A percentile compares a stretch with the other conserved stretches of the same genome.
phyloP scores from a whole-genome alignment of 805 yeast genomes.

The Blastobotrys robertii region DNA sequence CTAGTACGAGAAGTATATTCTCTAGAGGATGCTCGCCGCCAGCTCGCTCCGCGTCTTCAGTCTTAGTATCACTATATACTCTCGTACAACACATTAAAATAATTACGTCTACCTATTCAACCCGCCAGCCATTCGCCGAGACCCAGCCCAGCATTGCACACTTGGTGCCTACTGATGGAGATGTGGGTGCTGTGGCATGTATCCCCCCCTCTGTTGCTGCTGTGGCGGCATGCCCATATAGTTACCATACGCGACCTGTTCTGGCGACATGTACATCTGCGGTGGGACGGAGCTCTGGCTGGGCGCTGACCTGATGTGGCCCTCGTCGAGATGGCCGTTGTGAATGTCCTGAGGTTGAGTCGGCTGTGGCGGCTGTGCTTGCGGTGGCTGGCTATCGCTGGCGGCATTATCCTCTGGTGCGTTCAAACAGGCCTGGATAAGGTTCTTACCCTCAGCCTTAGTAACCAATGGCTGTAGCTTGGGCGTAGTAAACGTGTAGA shows the following conservation, averaged over 20 bases:
- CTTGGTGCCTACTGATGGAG: conserved; percentile 6
- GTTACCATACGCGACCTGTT: conserved; percentile 47
- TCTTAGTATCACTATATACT: no score
- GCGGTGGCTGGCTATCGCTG: conserved; percentile 26
- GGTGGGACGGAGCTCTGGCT: conserved; percentile 35
- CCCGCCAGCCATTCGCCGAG: no score
- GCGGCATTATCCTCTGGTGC: conserved; percentile 76
- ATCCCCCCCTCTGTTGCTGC: conserved; percentile 18
- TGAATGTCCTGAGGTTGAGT: conserved; percentile 25
- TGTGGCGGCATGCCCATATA: conserved; percentile 34
- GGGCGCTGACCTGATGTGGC: conserved; percentile 27
- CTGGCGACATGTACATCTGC: conserved; percentile 29
- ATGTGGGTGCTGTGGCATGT: conserved; percentile 19
- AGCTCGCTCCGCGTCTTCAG: no score
- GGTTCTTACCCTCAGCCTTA: conserved; percentile 92
- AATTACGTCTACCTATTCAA: no score
- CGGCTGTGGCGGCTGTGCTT: conserved; percentile 26
- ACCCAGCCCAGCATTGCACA: no score
- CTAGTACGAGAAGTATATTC: no score
- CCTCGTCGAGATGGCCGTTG: conserved; percentile 17
- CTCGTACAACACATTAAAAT: no score
- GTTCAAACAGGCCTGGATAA: conserved; percentile 92
- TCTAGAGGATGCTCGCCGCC: no score
- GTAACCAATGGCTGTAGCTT: conserved; percentile 96
- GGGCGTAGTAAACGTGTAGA: conserved; percentile 98